A percentile compares a stretch with the other conserved stretches of the same genome.
Conservation (phyloP, 2,329 filamentous ascomycete species). For the Calonectria pteridis region DNA sequence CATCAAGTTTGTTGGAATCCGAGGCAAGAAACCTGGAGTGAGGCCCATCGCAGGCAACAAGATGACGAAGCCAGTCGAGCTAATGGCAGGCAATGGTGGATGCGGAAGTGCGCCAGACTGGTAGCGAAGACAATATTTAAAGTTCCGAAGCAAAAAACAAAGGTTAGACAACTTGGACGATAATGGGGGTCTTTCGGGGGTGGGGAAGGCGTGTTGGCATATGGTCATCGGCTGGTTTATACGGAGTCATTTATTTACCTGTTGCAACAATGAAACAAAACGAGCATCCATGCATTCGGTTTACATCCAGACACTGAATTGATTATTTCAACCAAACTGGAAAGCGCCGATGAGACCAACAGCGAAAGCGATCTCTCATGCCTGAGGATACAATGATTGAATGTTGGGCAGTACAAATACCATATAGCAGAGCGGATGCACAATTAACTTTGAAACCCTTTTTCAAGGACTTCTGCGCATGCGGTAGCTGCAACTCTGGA, state of each 20-base stretch:
- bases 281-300: background rate
- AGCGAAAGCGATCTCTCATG: too few relatives aligned
- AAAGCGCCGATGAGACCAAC: too few relatives aligned
- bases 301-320: background rate
- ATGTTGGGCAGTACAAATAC: too few relatives aligned
- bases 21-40: conserved; percentile 58
- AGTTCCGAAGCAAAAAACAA: conserved; percentile 14
- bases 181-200: background rate
- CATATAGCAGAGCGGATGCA: too few relatives aligned
- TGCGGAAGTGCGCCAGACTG: conserved; percentile 62
- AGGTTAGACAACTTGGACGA: background rate
- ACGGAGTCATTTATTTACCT: background rate
- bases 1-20: conserved; percentile 58
- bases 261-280: background rate
- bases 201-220: background rate
- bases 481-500: too few relatives aligned
- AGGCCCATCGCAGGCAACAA: conserved; percentile 48
- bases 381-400: too few relatives aligned
- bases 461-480: too few relatives aligned
- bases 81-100: conserved; percentile 52
- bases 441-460: too few relatives aligned
- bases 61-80: conserved; percentile 54
- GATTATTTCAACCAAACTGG: too few relatives aligned
- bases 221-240: background rate
- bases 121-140: conserved; percentile 46